Base-by-base conservation (phyloP, 1,284 basidiomycete species). In the Athelia psychrophila region DNA sequence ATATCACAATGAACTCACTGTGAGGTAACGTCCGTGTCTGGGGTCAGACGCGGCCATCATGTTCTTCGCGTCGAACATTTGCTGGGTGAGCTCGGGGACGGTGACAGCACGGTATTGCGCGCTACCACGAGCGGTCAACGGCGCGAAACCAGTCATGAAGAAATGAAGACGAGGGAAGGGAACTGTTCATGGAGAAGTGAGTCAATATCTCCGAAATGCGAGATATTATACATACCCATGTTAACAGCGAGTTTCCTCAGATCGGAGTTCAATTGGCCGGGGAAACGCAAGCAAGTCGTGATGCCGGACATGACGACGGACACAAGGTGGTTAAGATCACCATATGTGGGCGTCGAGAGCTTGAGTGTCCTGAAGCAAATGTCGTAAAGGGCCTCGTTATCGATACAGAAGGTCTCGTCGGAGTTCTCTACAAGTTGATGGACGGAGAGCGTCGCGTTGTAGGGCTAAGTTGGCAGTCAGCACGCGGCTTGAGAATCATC, bases 51-150 rank as follows among this genome's bases (percentile, higher is more conserved):
- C 95, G 64, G 93, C 93, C 93, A 95, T 95, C 93, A 95, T 95
- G 86, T 97, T 96, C 83, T 95, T 95, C 46, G 93, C 91, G 66
- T 97, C 95, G 73, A 98, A 98, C 95, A 98, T 98, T 69, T 98
- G 95, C 71, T 93, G 90, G 10, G 95, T 97, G 58, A 98, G 83
- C 76, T 98, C 95, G 27, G 95, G 92, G 42, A 98, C 95, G 52
- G 92, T 91, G 65, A 97, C 93, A 32, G 94, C 94, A 58, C 95
- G 91, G 81, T 93, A 96, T 66, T 93, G 90, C 64, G 93, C 89
- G 69, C 91, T 95, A 56, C 93, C 93, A 40, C 93, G 88, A 30
- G 95, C 92, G 54, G 95, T 97, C 54, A 98, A 76, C 35, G 95
- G 95, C 55, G 96, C 95, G 63, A 93, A 98, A 59, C 95, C 95